phyloP scores from a whole-genome alignment of 2,329 filamentous ascomycete genomes.

The Venturia asperata region DNA sequence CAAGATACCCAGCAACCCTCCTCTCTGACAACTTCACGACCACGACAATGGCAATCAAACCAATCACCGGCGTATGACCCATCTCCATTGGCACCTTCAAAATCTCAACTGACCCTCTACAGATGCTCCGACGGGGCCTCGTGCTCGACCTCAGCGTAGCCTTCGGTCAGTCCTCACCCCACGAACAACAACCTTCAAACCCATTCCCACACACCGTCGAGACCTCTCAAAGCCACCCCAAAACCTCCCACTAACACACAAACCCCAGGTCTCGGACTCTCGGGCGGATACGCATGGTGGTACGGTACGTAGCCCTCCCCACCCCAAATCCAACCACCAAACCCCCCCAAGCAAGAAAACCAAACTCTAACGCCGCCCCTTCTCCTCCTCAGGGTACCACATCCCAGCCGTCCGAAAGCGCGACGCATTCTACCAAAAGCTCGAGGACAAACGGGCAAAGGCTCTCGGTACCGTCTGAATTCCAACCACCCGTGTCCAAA shows the following conservation, averaged over 20 bases:
- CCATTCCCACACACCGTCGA: background rate
- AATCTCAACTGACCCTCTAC: slow-evolving; percentile 33
- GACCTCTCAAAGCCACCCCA: too few relatives aligned
- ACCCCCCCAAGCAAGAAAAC: too few relatives aligned
- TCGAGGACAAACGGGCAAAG: slow-evolving; percentile 48
- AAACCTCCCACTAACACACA: slow-evolving; percentile 4
- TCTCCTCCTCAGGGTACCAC: slow-evolving; percentile 49
- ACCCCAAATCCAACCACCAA: slow-evolving; percentile 2
- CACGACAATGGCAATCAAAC: slow-evolving; percentile 17
- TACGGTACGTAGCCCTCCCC: slow-evolving; percentile 47
- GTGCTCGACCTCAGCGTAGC: slow-evolving; percentile 61
- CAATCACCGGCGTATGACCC: slow-evolving; percentile 18
- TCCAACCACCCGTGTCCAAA: background rate
- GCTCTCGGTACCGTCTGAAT: slow-evolving; percentile 15
- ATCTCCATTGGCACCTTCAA: background rate
- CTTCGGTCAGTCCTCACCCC: slow-evolving; percentile 44
- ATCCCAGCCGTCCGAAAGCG: slow-evolving; percentile 56
- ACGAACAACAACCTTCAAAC: background rate
- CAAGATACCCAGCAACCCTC: slow-evolving; percentile 7
- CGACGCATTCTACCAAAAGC: slow-evolving; percentile 56
- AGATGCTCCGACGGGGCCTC: slow-evolving; percentile 60
- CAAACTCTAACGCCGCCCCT: too few relatives aligned
- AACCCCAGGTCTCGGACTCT: slow-evolving; percentile 51
- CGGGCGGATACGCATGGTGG: slow-evolving; percentile 60
- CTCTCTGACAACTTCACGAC: background rate